Evolutionary conservation across 1,284 basidiomycete genomes (phyloP), one percentile per base, ranked within the genome.

Genomic region (Apiotrichum laibachii): DNA sequence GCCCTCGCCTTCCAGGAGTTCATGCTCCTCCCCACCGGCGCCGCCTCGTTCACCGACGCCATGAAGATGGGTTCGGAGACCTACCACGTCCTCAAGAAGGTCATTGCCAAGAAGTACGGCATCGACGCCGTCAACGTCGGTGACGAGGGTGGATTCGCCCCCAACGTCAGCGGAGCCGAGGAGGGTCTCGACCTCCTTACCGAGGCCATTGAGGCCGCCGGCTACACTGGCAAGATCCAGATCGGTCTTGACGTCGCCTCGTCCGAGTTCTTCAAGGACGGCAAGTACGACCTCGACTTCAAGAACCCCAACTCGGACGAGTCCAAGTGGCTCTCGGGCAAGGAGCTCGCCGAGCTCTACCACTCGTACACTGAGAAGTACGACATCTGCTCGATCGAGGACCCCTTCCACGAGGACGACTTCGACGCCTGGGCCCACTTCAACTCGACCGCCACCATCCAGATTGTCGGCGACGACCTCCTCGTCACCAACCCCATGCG

Each of bases 181-280:
- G 96, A 99, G 81, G 92, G 92, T 43, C 91, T 99, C 67, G 95
- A 99, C 72, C 86, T 99, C 74, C 86, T 99, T 65, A 85, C 86
- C 54, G 92, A 95, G 80, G 94, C 95, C 69, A 99, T 99, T 83
- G 87, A 90, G 80, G 91, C 92, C 82, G 94, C 95, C 47, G 96
- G 96, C 48, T 99, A 98, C 82, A 89, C 95, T 78, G 95, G 93
- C 77, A 94, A 96, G 83, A 88, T 99, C 81, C 92, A 97, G 82
- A 99, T 99, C 78, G 95, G 90, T 67, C 90, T 99, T 70, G 96
- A 99, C 73, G 96, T 99, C 65, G 95, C 96, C 62, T 97, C 94
- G 21, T 99, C 95, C 78, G 96, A 99, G 81, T 99, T 99, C 85
- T 99, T 92, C 89, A 99, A 98, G 87, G 93, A 98, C 22, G 95